Conservation (phyloP, 31 red algal species). For the Asparagopsis taxiformis region DNA sequence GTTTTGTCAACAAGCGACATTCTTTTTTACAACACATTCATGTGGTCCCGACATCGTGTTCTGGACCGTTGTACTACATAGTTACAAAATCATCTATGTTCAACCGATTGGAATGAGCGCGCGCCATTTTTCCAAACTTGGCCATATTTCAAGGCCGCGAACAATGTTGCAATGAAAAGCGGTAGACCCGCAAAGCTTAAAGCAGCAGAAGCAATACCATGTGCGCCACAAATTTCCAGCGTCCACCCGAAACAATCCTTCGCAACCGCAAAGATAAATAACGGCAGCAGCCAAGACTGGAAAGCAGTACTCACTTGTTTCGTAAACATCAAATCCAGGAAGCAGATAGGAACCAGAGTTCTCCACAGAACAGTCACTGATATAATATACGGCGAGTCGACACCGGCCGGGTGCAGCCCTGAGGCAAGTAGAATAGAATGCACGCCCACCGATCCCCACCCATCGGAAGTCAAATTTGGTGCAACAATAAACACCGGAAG, state of each 20-base stretch:
- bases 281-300: background rate
- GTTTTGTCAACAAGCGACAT: too few relatives aligned
- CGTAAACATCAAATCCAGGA: conserved; percentile 18
- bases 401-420: conserved; percentile 19
- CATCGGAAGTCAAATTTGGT: conserved; percentile 8
- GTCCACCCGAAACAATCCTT: conserved; percentile 25
- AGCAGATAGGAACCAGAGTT: conserved; percentile 27
- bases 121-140: too few relatives aligned
- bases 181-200: conserved; percentile 40
- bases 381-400: conserved; percentile 34
- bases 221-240: conserved; percentile 41
- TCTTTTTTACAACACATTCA: too few relatives aligned
- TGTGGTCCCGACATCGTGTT: too few relatives aligned
- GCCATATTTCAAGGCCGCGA: too few relatives aligned
- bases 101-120: too few relatives aligned
- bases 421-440: conserved; percentile 28
- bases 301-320: background rate
- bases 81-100: too few relatives aligned
- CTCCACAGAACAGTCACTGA: conserved; percentile 25
- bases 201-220: conserved; percentile 19
- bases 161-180: conserved; percentile 16
- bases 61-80: too few relatives aligned
- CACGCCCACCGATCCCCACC: conserved; percentile 32
- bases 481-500: conserved; percentile 24
- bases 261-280: background rate